phyloP scores from a whole-genome alignment of 352 stramenopile species.

The Peronospora destructor region DNA sequence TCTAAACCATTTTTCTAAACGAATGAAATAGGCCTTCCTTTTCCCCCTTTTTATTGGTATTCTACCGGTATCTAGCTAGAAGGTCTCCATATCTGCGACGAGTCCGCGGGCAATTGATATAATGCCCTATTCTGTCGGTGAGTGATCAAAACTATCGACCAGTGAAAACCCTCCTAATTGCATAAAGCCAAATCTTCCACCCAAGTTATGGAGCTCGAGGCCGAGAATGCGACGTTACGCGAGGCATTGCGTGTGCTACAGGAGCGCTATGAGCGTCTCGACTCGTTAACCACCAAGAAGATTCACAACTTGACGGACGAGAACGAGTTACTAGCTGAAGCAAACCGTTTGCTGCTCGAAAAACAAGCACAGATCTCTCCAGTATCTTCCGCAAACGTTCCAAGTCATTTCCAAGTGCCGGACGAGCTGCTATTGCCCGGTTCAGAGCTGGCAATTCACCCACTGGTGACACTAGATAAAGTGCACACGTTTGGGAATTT shows the following conservation, averaged over 20 bases:
- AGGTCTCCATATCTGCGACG: too few species aligned
- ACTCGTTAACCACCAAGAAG: conserved; percentile 22
- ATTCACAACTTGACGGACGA: conserved; percentile 65
- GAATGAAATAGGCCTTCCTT: too few species aligned
- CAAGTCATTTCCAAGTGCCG: conserved; percentile 38
- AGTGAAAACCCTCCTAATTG: background rate
- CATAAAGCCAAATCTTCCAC: conserved; percentile 7
- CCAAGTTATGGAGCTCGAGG: conserved; percentile 25
- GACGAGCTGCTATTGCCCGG: conserved; percentile 67
- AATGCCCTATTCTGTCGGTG: too few species aligned
- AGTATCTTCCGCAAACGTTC: conserved; percentile 1
- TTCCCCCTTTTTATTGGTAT: too few species aligned
- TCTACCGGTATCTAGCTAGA: too few species aligned
- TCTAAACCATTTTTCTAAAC: too few species aligned
- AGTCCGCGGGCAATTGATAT: too few species aligned
- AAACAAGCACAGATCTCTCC: conserved; percentile 22
- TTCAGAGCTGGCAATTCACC: conserved; percentile 21
- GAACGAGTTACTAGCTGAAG: conserved; percentile 66
- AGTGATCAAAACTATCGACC: too few species aligned
- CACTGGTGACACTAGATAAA: conserved; percentile 34
- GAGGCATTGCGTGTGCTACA: conserved; percentile 42
- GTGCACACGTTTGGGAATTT: conserved; percentile 64
- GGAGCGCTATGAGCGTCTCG: conserved; percentile 42
- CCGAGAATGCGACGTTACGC: conserved; percentile 43
- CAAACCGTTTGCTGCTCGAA: conserved; percentile 60